Conservation (phyloP, 1,284 basidiomycete genomes). For the Pseudozyma sp. region DNA sequence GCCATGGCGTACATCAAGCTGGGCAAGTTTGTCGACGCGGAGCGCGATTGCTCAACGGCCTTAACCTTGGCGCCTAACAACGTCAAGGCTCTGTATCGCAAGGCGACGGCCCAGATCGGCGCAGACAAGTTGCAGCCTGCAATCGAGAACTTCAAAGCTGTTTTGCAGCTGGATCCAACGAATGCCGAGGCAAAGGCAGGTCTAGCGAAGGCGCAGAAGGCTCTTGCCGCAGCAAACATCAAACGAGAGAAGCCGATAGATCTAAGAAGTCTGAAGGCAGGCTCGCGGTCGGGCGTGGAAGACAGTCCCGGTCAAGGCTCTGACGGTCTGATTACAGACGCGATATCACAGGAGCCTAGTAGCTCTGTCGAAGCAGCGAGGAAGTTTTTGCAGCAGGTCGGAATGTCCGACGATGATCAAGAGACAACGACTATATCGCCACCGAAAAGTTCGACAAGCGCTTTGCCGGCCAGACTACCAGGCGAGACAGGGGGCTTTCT, state of each 20-base stretch:
- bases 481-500: constrained; percentile 39
- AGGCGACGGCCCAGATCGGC: constrained; percentile 23
- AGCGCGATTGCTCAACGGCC: constrained; percentile 32
- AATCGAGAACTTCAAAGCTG: constrained; percentile 10
- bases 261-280: constrained; percentile 1
- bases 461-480: constrained; percentile 28
- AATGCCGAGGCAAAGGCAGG: constrained; percentile 29
- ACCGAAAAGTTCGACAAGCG: constrained; percentile 3
- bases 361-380: constrained; percentile 43
- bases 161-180: constrained; percentile 19
- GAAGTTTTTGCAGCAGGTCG: constrained; percentile 34
- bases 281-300: neutral
- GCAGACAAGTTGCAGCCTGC: constrained; percentile 18
- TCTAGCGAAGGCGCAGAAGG: constrained; percentile 12
- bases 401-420: constrained; percentile 17
- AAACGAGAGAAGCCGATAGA: constrained; percentile 10
- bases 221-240: neutral
- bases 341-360: neutral
- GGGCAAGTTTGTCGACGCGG: constrained; percentile 34
- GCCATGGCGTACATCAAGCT: constrained; percentile 50
- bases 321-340: neutral
- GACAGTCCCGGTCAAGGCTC: no score
- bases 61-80: constrained; percentile 26
- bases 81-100: constrained; percentile 37
- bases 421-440: neutral